Evolutionary conservation across 2,329 filamentous ascomycete genomes (phyloP), one percentile per base, ranked within the genome.

Genomic region (Peltaster fructicola): DNA sequence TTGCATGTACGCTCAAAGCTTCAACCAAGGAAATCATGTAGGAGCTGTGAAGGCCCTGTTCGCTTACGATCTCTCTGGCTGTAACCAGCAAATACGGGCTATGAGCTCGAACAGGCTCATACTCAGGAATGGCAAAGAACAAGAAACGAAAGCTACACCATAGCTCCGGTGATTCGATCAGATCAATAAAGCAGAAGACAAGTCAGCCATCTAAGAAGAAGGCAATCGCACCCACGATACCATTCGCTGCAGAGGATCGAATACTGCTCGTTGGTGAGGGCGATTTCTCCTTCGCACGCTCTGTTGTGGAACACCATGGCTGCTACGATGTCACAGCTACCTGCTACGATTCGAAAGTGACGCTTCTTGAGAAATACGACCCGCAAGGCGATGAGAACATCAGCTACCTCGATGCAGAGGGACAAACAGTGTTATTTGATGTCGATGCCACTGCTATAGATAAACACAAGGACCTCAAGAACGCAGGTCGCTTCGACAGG

Each of bases 221-320:
- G 43, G 35, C 50, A 51, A 24, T 32, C 44, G 34, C 50, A 50
- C 35, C 68, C 61, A 65, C 56, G 4, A 70, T 84, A 12, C 78
- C 78, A 9, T 84, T 85, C 50, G 29, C 30, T 8, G 54, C 64
- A 18, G 53, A 64, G 38, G 68, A 82, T 36, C 56, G 63, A 39
- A 80, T 85, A 34, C 67, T 88, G 5, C 65, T 85, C 3, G 54
- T 85, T 25, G 79, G 79, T 40, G 79, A 88, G 45, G 79, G 57
- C 34, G 79, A 90, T 50, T 68, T 88, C 43, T 81, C 74, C 46
- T 85, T 82, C 47, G 66, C 77, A 8, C 63, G 64, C 14, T 72
- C 68, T 2, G 59, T 85, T 2, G 59, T 74, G 25, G 50, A 61
- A 26, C 60, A 74, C 40, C 74, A 81, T 52, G 61, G 57, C 36